phyloP scores from a whole-genome alignment of 1,284 basidiomycete genomes.

The Peniophora sp. region DNA sequence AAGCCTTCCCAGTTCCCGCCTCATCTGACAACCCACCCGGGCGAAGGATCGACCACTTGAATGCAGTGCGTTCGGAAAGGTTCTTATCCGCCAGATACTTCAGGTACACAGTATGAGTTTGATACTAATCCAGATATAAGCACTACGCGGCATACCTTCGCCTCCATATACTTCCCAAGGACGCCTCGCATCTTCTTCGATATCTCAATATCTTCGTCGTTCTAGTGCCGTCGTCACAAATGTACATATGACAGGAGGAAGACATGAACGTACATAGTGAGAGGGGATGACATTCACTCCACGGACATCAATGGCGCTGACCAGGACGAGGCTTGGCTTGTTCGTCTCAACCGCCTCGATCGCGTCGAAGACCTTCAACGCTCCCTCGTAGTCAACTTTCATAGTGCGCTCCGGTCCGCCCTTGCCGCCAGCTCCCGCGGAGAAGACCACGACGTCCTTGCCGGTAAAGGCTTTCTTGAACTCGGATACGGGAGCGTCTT shows the following conservation, averaged over 20 bases:
- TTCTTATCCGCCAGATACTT: slow-evolving; percentile 66
- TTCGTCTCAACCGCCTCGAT: slow-evolving; percentile 43
- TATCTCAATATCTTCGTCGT: slow-evolving; percentile 36
- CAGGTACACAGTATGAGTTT: too few species aligned
- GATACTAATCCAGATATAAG: too few species aligned
- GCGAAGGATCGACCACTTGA: slow-evolving; percentile 67
- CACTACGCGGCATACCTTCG: slow-evolving; percentile 29
- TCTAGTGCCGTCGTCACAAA: slow-evolving; percentile 21
- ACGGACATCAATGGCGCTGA: slow-evolving; percentile 61
- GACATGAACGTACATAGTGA: slow-evolving; percentile 38
- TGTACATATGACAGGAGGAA: not conserved
- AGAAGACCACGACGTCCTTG: slow-evolving; percentile 53
- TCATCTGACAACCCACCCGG: slow-evolving; percentile 53
- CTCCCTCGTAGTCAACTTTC: slow-evolving; percentile 65
- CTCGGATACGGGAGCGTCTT: slow-evolving; percentile 39
- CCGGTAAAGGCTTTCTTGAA: slow-evolving; percentile 43
- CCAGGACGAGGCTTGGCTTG: slow-evolving; percentile 50
- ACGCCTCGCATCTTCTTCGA: slow-evolving; percentile 36
- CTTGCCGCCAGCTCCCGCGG: slow-evolving; percentile 65
- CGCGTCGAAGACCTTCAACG: slow-evolving; percentile 68
- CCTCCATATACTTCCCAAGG: slow-evolving; percentile 46
- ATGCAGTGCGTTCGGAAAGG: slow-evolving; percentile 45
- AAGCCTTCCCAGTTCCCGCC: slow-evolving; percentile 43
- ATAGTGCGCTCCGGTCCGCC: slow-evolving; percentile 56
- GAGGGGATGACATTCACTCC: slow-evolving; percentile 34